These are phyloP conservation scores for Teunomyces cretensis DNA, from an alignment of 805 yeast genomes.

Conservation along the genomic window DNA sequence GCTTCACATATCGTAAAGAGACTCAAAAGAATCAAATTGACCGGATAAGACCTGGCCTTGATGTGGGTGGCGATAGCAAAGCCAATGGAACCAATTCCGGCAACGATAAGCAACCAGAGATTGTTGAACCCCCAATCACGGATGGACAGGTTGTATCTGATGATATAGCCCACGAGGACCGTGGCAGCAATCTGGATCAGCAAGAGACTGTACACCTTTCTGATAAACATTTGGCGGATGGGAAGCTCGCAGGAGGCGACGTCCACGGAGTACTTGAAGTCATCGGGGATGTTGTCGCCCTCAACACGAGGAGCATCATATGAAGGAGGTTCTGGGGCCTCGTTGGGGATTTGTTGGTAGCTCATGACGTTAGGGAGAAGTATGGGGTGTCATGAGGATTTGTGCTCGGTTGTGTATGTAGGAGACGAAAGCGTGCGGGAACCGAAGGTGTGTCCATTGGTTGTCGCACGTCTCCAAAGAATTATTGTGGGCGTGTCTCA, in stretches of 20 bases:
- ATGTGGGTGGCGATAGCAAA: conserved; percentile 62
- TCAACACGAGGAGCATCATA: conserved; percentile 24
- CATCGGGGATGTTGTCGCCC: conserved; percentile 56
- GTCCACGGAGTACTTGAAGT: conserved; percentile 76
- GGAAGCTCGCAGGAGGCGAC: conserved; percentile 78
- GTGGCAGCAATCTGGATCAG: conserved; percentile 65
- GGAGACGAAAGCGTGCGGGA: too few species aligned
- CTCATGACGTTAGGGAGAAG: background rate
- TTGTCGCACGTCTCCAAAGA: too few species aligned
- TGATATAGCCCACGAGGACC: conserved; percentile 52
- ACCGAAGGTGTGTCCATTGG: too few species aligned
- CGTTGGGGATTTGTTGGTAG: conserved; percentile 7
- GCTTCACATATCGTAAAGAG: conserved; percentile 77
- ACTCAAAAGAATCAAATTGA: conserved; percentile 56
- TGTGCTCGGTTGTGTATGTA: too few species aligned
- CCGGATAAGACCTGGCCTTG: conserved; percentile 68
- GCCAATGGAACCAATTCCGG: conserved; percentile 60
- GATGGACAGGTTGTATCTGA: conserved; percentile 45
- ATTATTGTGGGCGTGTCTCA: too few species aligned
- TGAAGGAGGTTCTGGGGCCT: conserved; percentile 18
- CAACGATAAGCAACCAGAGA: conserved; percentile 57
- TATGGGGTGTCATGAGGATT: too few species aligned
- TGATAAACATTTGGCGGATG: conserved; percentile 70
- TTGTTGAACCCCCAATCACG: conserved; percentile 57
- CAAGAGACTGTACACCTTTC: conserved; percentile 76